These are phyloP conservation scores for Nadsonia fulvescens DNA, from an alignment of 805 yeast species.

Conservation along the genomic window DNA sequence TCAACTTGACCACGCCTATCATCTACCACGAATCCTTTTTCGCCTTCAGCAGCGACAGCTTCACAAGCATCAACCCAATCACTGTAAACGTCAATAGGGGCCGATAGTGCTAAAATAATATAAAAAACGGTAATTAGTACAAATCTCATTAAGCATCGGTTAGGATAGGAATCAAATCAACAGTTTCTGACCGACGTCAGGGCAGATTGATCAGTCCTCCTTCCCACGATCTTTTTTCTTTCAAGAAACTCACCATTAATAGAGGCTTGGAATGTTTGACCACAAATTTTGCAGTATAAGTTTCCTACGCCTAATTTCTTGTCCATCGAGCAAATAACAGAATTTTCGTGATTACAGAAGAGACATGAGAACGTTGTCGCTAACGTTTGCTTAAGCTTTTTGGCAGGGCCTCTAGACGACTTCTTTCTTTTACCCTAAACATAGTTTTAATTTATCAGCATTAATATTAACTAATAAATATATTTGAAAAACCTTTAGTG, in stretches of 20 bases:
- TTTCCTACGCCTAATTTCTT: slow-evolving; percentile 74
- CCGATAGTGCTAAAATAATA: slow-evolving; percentile 29
- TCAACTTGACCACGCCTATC: too few species aligned
- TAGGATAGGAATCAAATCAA: not conserved
- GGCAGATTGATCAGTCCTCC: not conserved
- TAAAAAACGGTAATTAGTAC: slow-evolving; percentile 1
- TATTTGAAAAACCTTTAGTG: too few species aligned
- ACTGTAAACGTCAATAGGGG: slow-evolving; percentile 86
- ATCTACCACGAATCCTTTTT: too few species aligned
- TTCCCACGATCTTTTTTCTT: not conserved
- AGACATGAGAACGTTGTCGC: slow-evolving; percentile 78
- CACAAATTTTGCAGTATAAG: slow-evolving; percentile 80
- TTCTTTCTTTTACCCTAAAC: slow-evolving; percentile 71
- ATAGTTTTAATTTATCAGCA: too few species aligned
- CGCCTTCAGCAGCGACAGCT: slow-evolving; percentile 54
- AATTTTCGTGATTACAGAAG: slow-evolving; percentile 88
- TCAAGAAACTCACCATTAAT: slow-evolving; percentile 31
- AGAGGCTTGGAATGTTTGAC: slow-evolving; percentile 79
- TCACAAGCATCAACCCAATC: slow-evolving; percentile 98
- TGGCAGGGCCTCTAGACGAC: slow-evolving; percentile 65
- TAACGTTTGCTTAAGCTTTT: slow-evolving; percentile 57
- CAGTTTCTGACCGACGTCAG: not conserved
- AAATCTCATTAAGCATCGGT: slow-evolving; percentile 1
- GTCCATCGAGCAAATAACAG: slow-evolving; percentile 76
- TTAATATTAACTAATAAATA: too few species aligned